Conservation (phyloP, 768 basidiomycete genomes). For the Pisolithus sp. region DNA sequence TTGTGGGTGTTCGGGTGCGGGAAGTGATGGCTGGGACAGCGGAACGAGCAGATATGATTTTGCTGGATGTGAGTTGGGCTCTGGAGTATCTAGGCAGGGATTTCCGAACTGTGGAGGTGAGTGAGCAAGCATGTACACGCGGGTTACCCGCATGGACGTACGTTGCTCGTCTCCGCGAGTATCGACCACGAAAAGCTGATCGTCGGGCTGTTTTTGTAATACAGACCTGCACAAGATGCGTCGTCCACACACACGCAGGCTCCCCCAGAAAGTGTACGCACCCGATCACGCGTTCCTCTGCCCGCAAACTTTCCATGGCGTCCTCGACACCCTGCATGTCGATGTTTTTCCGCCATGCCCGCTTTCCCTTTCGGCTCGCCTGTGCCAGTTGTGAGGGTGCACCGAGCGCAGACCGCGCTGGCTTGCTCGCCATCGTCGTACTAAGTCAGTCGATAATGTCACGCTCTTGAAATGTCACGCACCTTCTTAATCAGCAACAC, state of each 20-base stretch:
- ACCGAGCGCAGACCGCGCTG: conserved; percentile 11
- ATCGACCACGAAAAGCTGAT: conserved; percentile 77
- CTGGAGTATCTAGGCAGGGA: conserved; percentile 49
- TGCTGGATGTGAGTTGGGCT: conserved; percentile 55
- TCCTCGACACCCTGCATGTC: conserved; percentile 75
- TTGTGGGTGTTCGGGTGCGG: conserved; percentile 28
- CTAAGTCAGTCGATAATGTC: too few species aligned
- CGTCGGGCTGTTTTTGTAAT: conserved; percentile 61
- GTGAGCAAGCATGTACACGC: neutral
- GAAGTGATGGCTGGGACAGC: conserved; percentile 81
- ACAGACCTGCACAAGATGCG: conserved; percentile 38
- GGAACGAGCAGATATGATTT: conserved; percentile 80
- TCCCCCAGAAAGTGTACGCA: conserved; percentile 28
- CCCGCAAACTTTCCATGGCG: conserved; percentile 66
- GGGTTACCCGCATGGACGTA: conserved; percentile 25
- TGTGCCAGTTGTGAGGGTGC: conserved; percentile 39
- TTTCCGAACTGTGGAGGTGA: conserved; percentile 47
- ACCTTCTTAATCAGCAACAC: too few species aligned
- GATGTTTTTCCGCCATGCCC: conserved; percentile 90
- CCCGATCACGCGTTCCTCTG: conserved; percentile 81
- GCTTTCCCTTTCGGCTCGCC: conserved; percentile 82
- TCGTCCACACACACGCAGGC: neutral
- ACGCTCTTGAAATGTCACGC: too few species aligned
- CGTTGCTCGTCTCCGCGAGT: conserved; percentile 70
- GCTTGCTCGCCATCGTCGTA: neutral